Base-by-base conservation (phyloP, 805 yeast genomes). In the Pichia nakasei region DNA sequence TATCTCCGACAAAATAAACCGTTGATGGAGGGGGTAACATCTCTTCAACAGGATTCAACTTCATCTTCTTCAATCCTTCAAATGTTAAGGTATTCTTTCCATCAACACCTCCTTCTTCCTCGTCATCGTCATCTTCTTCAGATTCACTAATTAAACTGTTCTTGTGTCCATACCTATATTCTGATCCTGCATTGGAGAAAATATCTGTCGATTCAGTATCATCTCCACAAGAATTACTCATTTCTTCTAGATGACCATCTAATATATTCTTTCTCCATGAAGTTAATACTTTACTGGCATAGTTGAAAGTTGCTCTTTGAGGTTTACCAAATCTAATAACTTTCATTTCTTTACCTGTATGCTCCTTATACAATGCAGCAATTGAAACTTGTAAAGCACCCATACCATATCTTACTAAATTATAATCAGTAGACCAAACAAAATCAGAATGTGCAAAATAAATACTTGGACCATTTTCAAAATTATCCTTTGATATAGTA, bases 361-460 rank as follows among this genome's bases (percentile, higher is more conserved):
- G 87, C 55, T 85, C 94, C 59, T 80, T 75, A 65, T 79, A 87
- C 46, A 87, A 69, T 0, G 95, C 93, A 44, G 89, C 88, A 56
- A 86, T 79, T 19, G 94, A 82, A 34, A 85, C 88, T 62, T 86
- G 95, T 51, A 87, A 70, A 4, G 96, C 96, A 47, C 96, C 96
- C 94, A 87, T 88, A 48, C 96, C 96, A 59, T 87, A 85, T 59
- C 96, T 72, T 17, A 87, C 78, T 49, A 84, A 69, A 53, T 76
- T 77, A 59, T 84, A 86, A 63, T 86, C 84, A 4, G 96, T 85
- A 12, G 95, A 91, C 96, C 96, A 87, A 44, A 87, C 85, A 56
- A 87, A 83, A 65, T 87, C 96, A 19, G 91, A 83, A 61, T 87
- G 95, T 35, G 95, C 95, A 70, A 86, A 87, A 64, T 83, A 85